Percentiles rank a stretch among this genome's conserved stretches.
Evolutionary conservation across 306 rosid species (phyloP).

Genomic region (Carpinus viminea): DNA sequence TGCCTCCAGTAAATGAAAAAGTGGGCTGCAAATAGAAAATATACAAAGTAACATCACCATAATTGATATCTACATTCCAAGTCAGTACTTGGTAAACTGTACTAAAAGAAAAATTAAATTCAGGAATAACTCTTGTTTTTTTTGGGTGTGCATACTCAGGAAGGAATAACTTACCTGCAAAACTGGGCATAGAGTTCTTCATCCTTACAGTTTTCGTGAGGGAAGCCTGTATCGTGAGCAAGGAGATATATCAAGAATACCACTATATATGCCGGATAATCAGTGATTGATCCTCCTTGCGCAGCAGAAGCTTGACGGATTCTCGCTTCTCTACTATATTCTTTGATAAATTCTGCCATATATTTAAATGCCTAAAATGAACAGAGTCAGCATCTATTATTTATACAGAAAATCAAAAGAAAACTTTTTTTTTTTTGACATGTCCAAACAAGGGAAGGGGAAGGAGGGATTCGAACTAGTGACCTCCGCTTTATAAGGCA

Average conservation of each 20-base stretch:
- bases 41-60: slow-evolving; percentile 31
- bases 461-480: too few species aligned
- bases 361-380: slow-evolving; percentile 61
- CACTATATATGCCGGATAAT: slow-evolving; percentile 69
- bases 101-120: slow-evolving; percentile 9
- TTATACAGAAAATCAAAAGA: too few species aligned
- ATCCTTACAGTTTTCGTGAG: slow-evolving; percentile 52
- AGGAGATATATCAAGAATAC: slow-evolving; percentile 83
- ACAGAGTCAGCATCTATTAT: slow-evolving; percentile 40
- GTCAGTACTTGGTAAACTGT: slow-evolving; percentile 18
- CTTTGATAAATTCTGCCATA: slow-evolving; percentile 79
- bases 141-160: background rate
- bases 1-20: slow-evolving; percentile 65
- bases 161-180: slow-evolving; percentile 56
- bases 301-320: slow-evolving; percentile 51
- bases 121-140: background rate
- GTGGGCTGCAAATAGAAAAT: slow-evolving; percentile 74
- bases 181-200: slow-evolving; percentile 61
- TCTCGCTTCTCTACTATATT: slow-evolving; percentile 60
- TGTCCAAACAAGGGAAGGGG: too few species aligned
- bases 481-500: too few species aligned
- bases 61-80: slow-evolving; percentile 12
- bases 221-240: slow-evolving; percentile 65
- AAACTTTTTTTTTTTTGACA: too few species aligned
- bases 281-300: slow-evolving; percentile 51